Evolutionary conservation across 768 basidiomycete species (phyloP).

Genomic region (Suillus hirtellus): DNA sequence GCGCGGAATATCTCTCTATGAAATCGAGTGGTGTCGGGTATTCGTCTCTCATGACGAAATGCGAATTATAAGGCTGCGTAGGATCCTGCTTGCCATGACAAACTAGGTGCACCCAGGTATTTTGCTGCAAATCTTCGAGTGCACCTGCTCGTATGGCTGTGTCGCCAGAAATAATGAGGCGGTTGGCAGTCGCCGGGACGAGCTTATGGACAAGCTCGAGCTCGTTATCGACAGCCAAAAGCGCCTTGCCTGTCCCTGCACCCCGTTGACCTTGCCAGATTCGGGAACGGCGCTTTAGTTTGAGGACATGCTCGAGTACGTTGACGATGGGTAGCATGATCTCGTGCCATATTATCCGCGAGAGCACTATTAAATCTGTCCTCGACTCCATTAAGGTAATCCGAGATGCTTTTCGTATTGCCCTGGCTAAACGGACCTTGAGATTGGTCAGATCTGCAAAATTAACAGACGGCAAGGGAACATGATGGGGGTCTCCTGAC

Average conservation of each 20-base stretch:
- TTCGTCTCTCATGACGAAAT: too few relatives aligned
- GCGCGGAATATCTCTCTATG: too few relatives aligned
- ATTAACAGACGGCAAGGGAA: neutral
- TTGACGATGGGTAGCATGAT: neutral
- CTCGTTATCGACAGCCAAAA: neutral
- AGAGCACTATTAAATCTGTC: neutral
- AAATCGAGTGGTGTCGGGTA: too few relatives aligned
- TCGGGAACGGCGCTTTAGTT: too few relatives aligned
- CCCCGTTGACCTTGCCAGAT: neutral
- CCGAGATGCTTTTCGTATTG: neutral
- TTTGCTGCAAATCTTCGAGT: neutral
- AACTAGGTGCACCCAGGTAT: neutral
- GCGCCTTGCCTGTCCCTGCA: neutral
- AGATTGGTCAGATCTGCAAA: neutral
- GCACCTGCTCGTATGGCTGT: neutral
- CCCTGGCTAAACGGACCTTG: neutral
- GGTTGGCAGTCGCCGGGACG: too few relatives aligned
- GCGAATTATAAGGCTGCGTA: neutral
- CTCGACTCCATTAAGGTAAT: too few relatives aligned
- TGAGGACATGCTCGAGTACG: neutral
- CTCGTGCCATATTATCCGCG: neutral
- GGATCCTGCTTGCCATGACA: neutral
- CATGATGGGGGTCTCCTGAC: neutral
- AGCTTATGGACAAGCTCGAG: neutral
- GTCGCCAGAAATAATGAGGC: neutral